Evolutionary conservation across 768 basidiomycete species (phyloP).

Genomic region (Galerina sulciceps): DNA sequence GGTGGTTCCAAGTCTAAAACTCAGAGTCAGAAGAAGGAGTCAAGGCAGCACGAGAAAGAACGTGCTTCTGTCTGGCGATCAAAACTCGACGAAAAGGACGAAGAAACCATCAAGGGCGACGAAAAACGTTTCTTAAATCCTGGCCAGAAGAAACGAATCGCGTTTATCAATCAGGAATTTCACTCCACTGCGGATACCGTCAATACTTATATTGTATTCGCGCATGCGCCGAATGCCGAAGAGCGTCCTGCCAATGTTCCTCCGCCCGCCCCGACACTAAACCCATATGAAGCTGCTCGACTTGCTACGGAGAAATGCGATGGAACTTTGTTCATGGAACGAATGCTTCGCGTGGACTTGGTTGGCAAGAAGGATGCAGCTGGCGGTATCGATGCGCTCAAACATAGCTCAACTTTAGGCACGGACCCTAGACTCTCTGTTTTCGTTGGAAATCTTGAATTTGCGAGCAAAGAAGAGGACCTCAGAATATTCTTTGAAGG

Average conservation of each 20-base stretch:
- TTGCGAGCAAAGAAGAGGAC: conserved; percentile 90
- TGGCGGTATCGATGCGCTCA: conserved; percentile 19
- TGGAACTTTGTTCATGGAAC: conserved; percentile 74
- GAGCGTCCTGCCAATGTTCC: conserved; percentile 54
- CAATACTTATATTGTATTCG: conserved; percentile 93
- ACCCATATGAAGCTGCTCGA: conserved; percentile 74
- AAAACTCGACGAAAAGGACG: conserved; percentile 45
- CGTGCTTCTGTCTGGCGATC: conserved; percentile 65
- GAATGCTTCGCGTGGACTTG: conserved; percentile 79
- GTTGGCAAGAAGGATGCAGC: conserved; percentile 39
- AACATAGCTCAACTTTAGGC: conserved; percentile 29
- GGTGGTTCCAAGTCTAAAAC: conserved; percentile 32
- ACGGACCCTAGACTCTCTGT: conserved; percentile 81
- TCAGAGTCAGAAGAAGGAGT: conserved; percentile 27
- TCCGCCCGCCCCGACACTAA: conserved; percentile 50
- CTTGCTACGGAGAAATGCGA: conserved; percentile 64
- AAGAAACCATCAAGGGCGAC: conserved; percentile 45
- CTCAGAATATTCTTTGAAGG: conserved; percentile 86
- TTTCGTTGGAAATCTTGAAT: conserved; percentile 94
- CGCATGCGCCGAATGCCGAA: conserved; percentile 55
- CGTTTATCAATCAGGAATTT: conserved; percentile 92
- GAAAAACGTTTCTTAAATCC: conserved; percentile 76
- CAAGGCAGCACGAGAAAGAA: conserved; percentile 56
- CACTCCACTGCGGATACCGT: conserved; percentile 76
- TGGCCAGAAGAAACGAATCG: conserved; percentile 89